phyloP scores from a whole-genome alignment of 768 basidiomycete genomes.

The Mycena latifolia region DNA sequence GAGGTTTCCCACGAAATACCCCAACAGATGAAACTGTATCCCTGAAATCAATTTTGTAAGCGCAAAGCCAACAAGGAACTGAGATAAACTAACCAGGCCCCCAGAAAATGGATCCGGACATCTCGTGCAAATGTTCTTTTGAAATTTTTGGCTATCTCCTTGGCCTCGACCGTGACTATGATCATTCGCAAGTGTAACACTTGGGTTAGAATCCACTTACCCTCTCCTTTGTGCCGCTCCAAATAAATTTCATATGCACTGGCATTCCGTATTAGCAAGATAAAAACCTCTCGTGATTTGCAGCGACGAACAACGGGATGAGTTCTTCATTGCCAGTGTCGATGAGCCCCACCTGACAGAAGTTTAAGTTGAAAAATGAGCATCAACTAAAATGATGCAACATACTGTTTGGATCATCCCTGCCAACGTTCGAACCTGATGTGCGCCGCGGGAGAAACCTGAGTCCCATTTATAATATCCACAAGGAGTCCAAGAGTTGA shows the following conservation, averaged over 20 bases:
- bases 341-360: conserved; percentile 53
- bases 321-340: conserved; percentile 51
- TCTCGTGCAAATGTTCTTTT: conserved; percentile 8
- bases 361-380: no score
- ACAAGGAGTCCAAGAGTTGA: not conserved
- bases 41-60: not conserved
- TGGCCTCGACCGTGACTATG: conserved; percentile 1
- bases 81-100: conserved; percentile 8
- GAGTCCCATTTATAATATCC: not conserved
- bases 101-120: conserved; percentile 16
- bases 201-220: not conserved
- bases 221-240: conserved; percentile 7
- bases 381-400: conserved; percentile 25
- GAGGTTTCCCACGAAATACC: no score
- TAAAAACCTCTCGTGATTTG: not conserved
- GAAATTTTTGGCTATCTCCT: conserved; percentile 6
- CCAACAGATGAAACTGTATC: conserved; percentile 13
- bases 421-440: conserved; percentile 45
- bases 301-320: conserved; percentile 49
- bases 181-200: no score
- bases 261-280: not conserved
- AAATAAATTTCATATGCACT: conserved; percentile 24
- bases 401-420: conserved; percentile 41
- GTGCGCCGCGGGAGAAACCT: conserved; percentile 52
- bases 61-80: no score